Conservation (phyloP, 495 filamentous ascomycete species). For the Penicillium subrubescens region DNA sequence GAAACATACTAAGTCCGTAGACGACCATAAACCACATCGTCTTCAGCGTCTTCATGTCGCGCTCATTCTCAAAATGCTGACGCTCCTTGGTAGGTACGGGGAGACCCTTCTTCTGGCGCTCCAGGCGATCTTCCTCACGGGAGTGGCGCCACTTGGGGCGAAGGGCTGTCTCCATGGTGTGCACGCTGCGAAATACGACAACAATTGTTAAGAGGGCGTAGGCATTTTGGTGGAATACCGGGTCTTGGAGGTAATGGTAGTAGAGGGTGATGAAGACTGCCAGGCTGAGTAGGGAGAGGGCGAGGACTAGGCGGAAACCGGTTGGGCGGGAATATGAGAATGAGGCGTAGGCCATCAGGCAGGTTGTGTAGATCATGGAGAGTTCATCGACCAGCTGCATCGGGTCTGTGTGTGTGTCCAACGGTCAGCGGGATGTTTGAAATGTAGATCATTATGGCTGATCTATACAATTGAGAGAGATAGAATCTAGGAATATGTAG, state of each 20-base stretch:
- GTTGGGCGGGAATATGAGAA: conserved; percentile 71
- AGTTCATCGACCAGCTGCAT: conserved; percentile 98
- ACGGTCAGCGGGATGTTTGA: conserved; percentile 16
- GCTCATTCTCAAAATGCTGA: conserved; percentile 52
- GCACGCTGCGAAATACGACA: conserved; percentile 80
- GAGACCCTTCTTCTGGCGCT: conserved; percentile 42
- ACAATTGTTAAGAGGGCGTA: conserved; percentile 79
- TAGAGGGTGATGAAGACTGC: conserved; percentile 84
- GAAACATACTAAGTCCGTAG: conserved; percentile 71
- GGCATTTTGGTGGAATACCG: conserved; percentile 87
- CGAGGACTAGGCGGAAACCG: conserved; percentile 59
- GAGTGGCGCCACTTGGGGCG: conserved; percentile 56
- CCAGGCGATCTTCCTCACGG: conserved; percentile 45
- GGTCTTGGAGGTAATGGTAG: conserved; percentile 93
- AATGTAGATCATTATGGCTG: not conserved
- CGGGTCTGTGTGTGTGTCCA: conserved; percentile 61
- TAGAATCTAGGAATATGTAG: not conserved
- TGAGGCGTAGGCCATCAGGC: conserved; percentile 86
- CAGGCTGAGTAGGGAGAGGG: conserved; percentile 58
- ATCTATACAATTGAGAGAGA: not conserved
- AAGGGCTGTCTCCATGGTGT: conserved; percentile 83
- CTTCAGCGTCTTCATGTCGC: conserved; percentile 62
- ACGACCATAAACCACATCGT: conserved; percentile 78
- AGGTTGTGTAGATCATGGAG: conserved; percentile 97
- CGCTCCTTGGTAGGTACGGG: conserved; percentile 43